phyloP scores from a whole-genome alignment of 2,329 filamentous ascomycete species.

The Diaporthe amygdali region DNA sequence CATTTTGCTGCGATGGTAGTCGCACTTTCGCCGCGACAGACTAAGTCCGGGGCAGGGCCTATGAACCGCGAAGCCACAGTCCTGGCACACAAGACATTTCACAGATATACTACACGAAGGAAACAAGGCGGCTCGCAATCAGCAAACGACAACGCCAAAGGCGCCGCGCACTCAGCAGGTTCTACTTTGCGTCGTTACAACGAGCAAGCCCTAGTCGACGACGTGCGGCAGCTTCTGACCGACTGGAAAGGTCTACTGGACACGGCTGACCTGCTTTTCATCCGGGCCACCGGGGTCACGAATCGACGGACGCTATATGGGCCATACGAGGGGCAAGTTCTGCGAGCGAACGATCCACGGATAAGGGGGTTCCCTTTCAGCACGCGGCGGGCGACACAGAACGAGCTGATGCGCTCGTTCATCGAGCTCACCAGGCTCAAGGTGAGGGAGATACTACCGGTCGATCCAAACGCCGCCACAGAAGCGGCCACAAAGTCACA shows the following conservation, averaged over 20 bases:
- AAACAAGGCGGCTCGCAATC: constrained; percentile 97
- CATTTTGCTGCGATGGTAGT: constrained; percentile 98
- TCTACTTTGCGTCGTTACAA: constrained; percentile 91
- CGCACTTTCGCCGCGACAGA: constrained; percentile 79
- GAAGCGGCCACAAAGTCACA: constrained; percentile 40
- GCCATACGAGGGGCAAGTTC: constrained; percentile 85
- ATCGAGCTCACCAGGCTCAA: constrained; percentile 93
- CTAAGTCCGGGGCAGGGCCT: constrained; percentile 69
- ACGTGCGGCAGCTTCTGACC: constrained; percentile 78
- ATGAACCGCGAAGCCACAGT: constrained; percentile 87
- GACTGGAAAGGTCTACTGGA: constrained; percentile 91
- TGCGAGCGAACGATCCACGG: constrained; percentile 78
- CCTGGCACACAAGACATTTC: constrained; percentile 95
- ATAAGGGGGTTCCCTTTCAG: constrained; percentile 91
- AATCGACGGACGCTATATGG: constrained; percentile 90
- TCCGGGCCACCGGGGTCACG: constrained; percentile 85
- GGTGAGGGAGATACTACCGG: constrained; percentile 77
- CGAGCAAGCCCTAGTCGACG: constrained; percentile 86
- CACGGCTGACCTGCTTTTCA: constrained; percentile 82
- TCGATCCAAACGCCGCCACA: constrained; percentile 48
- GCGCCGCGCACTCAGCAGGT: constrained; percentile 91
- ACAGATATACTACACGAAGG: constrained; percentile 92
- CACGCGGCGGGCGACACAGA: constrained; percentile 89
- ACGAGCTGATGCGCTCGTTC: constrained; percentile 92
- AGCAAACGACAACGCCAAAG: constrained; percentile 92